phyloP scores from a whole-genome alignment of 1,284 basidiomycete species.

The Takashimella koratensis region DNA sequence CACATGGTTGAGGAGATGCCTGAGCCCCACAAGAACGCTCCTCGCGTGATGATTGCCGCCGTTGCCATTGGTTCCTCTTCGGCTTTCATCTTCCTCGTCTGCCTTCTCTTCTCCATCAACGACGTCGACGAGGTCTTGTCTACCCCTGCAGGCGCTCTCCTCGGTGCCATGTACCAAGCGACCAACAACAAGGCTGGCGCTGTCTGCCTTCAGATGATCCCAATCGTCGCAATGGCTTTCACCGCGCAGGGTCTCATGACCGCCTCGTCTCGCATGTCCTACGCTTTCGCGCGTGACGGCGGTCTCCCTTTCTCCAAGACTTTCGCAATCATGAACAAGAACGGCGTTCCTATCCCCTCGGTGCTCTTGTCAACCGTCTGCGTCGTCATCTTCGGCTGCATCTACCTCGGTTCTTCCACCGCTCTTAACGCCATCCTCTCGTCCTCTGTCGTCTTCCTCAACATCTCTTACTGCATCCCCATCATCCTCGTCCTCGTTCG shows the following conservation, averaged over 20 bases:
- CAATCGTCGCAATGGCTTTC: constrained; percentile 48
- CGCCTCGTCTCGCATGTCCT: constrained; percentile 63
- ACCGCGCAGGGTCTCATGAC: constrained; percentile 55
- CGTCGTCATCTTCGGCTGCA: constrained; percentile 51
- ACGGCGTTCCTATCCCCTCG: constrained; percentile 58
- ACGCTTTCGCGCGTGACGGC: constrained; percentile 66
- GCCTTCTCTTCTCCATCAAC: constrained; percentile 64
- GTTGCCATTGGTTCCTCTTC: constrained; percentile 60
- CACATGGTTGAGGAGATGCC: constrained; percentile 45
- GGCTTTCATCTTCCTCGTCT: constrained; percentile 62
- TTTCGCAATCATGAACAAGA: constrained; percentile 55
- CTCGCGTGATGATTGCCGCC: constrained; percentile 55
- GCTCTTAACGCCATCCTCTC: constrained; percentile 53
- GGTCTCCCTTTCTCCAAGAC: constrained; percentile 59
- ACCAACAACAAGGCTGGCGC: constrained; percentile 61
- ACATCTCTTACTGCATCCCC: constrained; percentile 50
- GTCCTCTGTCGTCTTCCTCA: constrained; percentile 50
- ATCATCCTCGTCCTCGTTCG: constrained; percentile 48
- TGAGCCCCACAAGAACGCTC: constrained; percentile 42
- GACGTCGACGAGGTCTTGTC: constrained; percentile 57
- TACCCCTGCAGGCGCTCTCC: constrained; percentile 60
- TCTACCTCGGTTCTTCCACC: constrained; percentile 57
- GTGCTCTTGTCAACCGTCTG: constrained; percentile 59
- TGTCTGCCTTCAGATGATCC: constrained; percentile 55
- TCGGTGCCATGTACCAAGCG: constrained; percentile 63